phyloP scores from a whole-genome alignment of 176 grass and related monocot species.

The Hyparrhenia diplandra region DNA sequence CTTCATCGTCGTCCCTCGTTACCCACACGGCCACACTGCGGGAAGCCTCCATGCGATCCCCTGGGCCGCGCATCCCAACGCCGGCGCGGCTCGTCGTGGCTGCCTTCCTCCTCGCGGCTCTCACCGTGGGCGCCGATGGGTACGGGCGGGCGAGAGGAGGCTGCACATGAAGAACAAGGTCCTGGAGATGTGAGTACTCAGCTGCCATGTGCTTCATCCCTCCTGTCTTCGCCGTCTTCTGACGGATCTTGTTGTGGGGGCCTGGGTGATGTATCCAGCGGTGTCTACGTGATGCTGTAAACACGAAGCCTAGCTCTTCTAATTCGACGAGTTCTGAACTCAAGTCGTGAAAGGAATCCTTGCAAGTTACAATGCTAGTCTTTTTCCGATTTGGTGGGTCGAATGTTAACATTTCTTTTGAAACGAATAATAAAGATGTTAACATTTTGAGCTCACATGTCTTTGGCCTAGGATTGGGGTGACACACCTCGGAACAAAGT shows the following conservation, averaged over 20 bases:
- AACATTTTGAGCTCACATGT: background rate
- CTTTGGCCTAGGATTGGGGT: background rate
- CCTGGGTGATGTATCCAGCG: background rate
- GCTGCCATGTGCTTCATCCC: background rate
- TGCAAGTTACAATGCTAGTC: background rate
- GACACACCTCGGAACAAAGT: background rate
- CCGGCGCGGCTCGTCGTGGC: conserved; percentile 6
- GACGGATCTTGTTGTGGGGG: background rate
- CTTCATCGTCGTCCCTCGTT: background rate
- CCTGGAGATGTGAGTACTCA: conserved; percentile 69
- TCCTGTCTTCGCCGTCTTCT: background rate
- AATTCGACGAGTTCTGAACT: conserved; percentile 1
- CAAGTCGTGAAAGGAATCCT: background rate
- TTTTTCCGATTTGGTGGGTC: background rate
- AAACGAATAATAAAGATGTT: no score
- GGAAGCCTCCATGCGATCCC: conserved; percentile 34
- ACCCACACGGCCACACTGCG: background rate
- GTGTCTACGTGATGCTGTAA: background rate
- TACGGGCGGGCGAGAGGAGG: conserved; percentile 64
- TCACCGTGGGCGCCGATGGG: conserved; percentile 19
- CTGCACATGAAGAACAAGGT: conserved; percentile 74
- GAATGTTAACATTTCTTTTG: background rate
- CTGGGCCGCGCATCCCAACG: background rate
- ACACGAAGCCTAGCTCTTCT: background rate
- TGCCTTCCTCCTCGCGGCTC: conserved; percentile 21